phyloP scores from a whole-genome alignment of 805 yeast species.

The Cyberlindnera mississippiensis region DNA sequence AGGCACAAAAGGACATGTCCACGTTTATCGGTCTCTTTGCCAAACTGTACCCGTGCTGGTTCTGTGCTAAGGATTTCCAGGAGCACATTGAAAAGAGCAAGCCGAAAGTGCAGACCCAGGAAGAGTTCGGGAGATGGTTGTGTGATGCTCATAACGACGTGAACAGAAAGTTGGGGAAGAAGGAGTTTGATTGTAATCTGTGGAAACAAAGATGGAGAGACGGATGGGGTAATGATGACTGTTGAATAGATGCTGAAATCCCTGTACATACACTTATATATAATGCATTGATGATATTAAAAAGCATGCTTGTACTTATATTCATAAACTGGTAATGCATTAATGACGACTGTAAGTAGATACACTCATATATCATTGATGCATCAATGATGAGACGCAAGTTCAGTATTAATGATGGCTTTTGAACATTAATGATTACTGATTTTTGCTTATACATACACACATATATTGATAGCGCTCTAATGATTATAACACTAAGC shows the following conservation, averaged over 20 bases:
- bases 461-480: too few species aligned
- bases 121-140: conserved; percentile 83
- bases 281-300: too few species aligned
- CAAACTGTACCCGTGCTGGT: conserved; percentile 87
- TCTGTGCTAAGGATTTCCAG: conserved; percentile 84
- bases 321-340: too few species aligned
- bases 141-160: conserved; percentile 95
- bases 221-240: conserved; percentile 63
- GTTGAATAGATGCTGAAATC: conserved; percentile 4
- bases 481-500: too few species aligned
- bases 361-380: too few species aligned
- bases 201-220: conserved; percentile 96
- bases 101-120: conserved; percentile 62
- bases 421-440: too few species aligned
- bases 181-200: conserved; percentile 75
- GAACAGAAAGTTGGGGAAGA: conserved; percentile 83
- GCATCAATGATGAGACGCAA: too few species aligned
- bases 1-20: conserved; percentile 67
- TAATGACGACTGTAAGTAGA: too few species aligned
- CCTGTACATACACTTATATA: not conserved
- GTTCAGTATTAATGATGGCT: too few species aligned
- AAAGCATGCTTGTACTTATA: too few species aligned
- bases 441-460: too few species aligned
- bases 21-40: conserved; percentile 69
- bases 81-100: conserved; percentile 46